Evolutionary conservation across 441 rosid species (phyloP), one percentile per base, ranked within the genome.

Genomic region (Kokia cookei): DNA sequence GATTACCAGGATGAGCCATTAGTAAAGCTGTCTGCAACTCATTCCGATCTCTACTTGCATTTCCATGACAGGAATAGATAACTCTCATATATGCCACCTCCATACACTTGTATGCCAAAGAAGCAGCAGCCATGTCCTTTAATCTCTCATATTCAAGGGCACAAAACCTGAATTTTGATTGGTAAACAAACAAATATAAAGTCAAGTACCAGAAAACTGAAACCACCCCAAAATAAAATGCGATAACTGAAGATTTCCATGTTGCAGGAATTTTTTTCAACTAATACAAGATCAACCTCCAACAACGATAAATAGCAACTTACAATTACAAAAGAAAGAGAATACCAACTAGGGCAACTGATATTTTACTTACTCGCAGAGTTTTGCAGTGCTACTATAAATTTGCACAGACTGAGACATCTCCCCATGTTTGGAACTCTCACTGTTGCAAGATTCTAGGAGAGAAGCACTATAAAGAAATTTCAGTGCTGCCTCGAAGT

Each of bases 11-110:
- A 80, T 97, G 98, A 91, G 86, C 82, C 87, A 85, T 80, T 73
- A 87, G 96, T 70, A 90, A 81, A 80, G 94, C 86, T 50, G 65
- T 61, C 80, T 88, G 93, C 89, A 96, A 83, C 62, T 96, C 98
- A 35, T 67, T 74, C 12, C 91, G 91, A 80, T 89, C 97, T 86
- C 89, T 91, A 83, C 71, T 87, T 59, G 91, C 97, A 77, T 71
- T 73, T 73, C 75, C 68, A 82, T 90, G 83, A 19, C 90, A 89
- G 69, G 86, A 83, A 85, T 91, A 87, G 69, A 92, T 84, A 48
- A 94, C 99, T 81, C 93, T 93, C 97, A 96, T 83, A 81, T 87
- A 87, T 26, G 99, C 99, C 71, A 85, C 93, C 85, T 96, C 99
- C 87, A 83, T 88, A 84, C 97, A 93, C 77, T 96, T 96, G 91